phyloP scores from a whole-genome alignment of 768 basidiomycete species.

The Roridomyces roridus region DNA sequence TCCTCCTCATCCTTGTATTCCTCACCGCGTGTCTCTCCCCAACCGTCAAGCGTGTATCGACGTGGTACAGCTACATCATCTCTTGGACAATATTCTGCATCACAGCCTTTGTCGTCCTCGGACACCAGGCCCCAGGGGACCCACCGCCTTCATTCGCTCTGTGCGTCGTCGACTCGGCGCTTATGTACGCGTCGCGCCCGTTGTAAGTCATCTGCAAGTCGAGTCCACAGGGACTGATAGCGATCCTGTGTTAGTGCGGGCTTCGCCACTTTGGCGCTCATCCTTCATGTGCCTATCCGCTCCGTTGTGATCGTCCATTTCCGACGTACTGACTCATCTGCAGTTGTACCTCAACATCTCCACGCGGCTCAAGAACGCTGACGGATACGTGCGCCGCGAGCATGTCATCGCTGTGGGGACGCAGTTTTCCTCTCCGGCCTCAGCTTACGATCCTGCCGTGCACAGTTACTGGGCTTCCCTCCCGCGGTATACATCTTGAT shows the following conservation, averaged over 20 bases:
- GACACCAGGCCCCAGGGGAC: slow-evolving; percentile 7
- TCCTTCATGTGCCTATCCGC: slow-evolving; percentile 18
- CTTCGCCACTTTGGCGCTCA: slow-evolving; percentile 12
- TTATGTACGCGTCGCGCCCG: slow-evolving; percentile 20
- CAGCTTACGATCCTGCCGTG: neutral
- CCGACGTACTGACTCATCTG: neutral
- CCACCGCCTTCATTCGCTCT: slow-evolving; percentile 7
- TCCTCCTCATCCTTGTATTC: slow-evolving; percentile 5
- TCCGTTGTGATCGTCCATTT: too few species aligned
- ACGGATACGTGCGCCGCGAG: neutral
- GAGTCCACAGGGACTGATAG: too few species aligned
- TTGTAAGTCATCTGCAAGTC: slow-evolving; percentile 1
- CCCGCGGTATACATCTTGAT: slow-evolving; percentile 1
- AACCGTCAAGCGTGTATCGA: slow-evolving; percentile 11
- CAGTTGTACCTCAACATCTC: slow-evolving; percentile 15
- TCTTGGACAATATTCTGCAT: slow-evolving; percentile 13
- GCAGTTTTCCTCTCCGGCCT: too few species aligned
- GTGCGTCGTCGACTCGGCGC: slow-evolving; percentile 8
- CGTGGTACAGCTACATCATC: slow-evolving; percentile 10
- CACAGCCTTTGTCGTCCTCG: slow-evolving; percentile 10
- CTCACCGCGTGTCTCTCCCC: slow-evolving; percentile 8
- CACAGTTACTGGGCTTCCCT: slow-evolving; percentile 4
- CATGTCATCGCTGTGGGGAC: slow-evolving; percentile 6
- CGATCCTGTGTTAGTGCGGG: neutral
- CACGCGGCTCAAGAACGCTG: slow-evolving; percentile 2